Evolutionary conservation across 495 filamentous ascomycete genomes (phyloP).

Genomic region (Ramalina intermedia): DNA sequence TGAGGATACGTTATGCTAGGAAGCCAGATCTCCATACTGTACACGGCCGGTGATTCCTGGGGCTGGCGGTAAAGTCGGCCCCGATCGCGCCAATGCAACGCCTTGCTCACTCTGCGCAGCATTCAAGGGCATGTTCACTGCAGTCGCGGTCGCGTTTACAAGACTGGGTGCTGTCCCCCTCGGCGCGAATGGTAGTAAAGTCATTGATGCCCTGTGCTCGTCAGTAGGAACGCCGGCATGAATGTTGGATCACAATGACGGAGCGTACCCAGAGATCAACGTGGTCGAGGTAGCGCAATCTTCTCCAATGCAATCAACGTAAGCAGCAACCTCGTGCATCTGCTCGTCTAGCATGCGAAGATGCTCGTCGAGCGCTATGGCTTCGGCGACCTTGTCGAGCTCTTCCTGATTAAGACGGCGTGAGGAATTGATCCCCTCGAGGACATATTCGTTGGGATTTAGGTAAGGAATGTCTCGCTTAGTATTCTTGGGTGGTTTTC

Average conservation of each 20-base stretch:
- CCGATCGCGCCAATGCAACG: slow-evolving; percentile 7
- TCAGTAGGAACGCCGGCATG: slow-evolving; percentile 2
- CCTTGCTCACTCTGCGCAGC: slow-evolving; percentile 1
- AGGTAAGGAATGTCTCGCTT: slow-evolving; percentile 4
- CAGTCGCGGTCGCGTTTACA: slow-evolving; percentile 5
- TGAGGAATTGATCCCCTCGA: slow-evolving; percentile 5
- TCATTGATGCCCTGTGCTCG: slow-evolving; percentile 4
- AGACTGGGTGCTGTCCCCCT: slow-evolving; percentile 3
- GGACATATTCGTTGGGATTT: slow-evolving; percentile 6
- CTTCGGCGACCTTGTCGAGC: slow-evolving; percentile 5
- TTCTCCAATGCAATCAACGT: slow-evolving; percentile 6
- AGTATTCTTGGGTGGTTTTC: slow-evolving; percentile 3
- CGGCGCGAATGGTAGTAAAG: slow-evolving; percentile 4
- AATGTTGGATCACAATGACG: background rate
- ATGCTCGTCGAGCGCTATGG: slow-evolving; percentile 7
- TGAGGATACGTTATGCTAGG: background rate
- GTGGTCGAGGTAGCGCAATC: slow-evolving; percentile 9
- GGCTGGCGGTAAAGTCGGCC: slow-evolving; percentile 5
- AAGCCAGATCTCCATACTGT: background rate
- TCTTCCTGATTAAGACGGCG: slow-evolving; percentile 5
- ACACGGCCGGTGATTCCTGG: slow-evolving; percentile 4
- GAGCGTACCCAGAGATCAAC: slow-evolving; percentile 4
- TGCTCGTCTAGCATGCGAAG: slow-evolving; percentile 8
- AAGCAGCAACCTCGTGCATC: slow-evolving; percentile 6
- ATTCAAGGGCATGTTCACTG: background rate